Evolutionary conservation across 1,284 basidiomycete species (phyloP), one percentile per base, ranked within the genome.

Genomic region (Austroboletus niveus): DNA sequence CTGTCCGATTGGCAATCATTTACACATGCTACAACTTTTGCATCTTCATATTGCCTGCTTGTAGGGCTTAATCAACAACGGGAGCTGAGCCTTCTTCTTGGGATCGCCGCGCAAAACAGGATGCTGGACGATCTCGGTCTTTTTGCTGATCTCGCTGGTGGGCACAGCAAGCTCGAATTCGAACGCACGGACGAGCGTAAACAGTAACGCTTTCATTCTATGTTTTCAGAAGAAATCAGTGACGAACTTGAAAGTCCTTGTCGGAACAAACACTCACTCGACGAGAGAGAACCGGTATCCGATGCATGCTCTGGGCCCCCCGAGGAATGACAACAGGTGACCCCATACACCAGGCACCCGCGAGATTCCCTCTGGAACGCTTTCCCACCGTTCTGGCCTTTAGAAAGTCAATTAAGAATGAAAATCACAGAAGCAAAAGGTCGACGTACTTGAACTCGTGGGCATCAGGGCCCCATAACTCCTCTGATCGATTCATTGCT

Each of bases 261-360:
- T 6, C 5, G 20, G 7, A 9, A 11, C 6, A 15, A 10, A 17
- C 12, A 66, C 74, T 60, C 58, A 83, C 81, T 89, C 86, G 24
- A 81, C 71, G 20, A 89, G 60, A 7, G 87, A 78, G 61, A 90
- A 89, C 4, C 84, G 78, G 65, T 85, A 90, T 1, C 87, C 87
- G 47, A 86, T 86, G 61, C 84, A 86, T 3, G 79, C 75, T 32
- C 77, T 75, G 4, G 81, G 75, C 0, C 84, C 84, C 8, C 78
- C 79, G 10, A 82, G 59, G 74, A 88, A 89, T 1, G 80, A 76
- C 42, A 87, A 66, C 54, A 80, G 58, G 57, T 85, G 76, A 9
- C 77, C 74, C 77, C 75, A 85, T 0, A 85, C 72, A 0, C 84
- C 80, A 2, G 85, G 85, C 24, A 87, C 73, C 0, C 62, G 64